A percentile compares a stretch with the other conserved stretches of the same genome.
phyloP scores from a whole-genome alignment of 2,329 filamentous ascomycete genomes.

The Aspergillus pseudoterreus region DNA sequence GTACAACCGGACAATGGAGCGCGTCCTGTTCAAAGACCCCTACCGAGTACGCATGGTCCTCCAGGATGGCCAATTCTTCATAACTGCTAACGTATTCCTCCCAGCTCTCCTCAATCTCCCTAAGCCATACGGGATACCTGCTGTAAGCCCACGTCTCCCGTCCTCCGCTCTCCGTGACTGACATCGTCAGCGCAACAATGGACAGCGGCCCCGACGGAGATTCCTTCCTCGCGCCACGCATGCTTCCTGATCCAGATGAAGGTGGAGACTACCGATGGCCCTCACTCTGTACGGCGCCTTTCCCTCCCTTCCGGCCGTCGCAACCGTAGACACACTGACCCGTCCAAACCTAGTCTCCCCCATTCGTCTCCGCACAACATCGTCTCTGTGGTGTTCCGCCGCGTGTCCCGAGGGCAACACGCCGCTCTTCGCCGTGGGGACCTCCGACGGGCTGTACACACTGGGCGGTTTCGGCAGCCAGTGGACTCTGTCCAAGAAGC shows the following conservation, averaged over 20 bases:
- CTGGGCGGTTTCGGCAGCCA: conserved; percentile 25
- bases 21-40: conserved; percentile 28
- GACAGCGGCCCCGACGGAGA: conserved; percentile 32
- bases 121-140: conserved; percentile 33
- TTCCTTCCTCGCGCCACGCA: conserved; percentile 28
- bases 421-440: conserved; percentile 35
- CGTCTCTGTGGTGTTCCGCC: conserved; percentile 36
- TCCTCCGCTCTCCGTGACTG: conserved; percentile 6
- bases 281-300: conserved; percentile 20
- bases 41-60: conserved; percentile 23
- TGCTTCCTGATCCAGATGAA: conserved; percentile 30
- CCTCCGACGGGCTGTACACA: conserved; percentile 34
- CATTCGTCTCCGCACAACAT: conserved; percentile 22
- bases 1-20: conserved; percentile 31
- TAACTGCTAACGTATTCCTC: neutral
- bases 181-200: conserved; percentile 32
- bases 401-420: conserved; percentile 28
- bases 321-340: neutral
- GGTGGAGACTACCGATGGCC: conserved; percentile 31
- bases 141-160: conserved; percentile 20
- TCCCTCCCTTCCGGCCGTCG: neutral
- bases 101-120: conserved; percentile 34
- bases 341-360: conserved; percentile 20
- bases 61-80: neutral
- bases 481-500: conserved; percentile 28